Conservation (phyloP, 169 alveolate species). For the Neospora caninum region DNA sequence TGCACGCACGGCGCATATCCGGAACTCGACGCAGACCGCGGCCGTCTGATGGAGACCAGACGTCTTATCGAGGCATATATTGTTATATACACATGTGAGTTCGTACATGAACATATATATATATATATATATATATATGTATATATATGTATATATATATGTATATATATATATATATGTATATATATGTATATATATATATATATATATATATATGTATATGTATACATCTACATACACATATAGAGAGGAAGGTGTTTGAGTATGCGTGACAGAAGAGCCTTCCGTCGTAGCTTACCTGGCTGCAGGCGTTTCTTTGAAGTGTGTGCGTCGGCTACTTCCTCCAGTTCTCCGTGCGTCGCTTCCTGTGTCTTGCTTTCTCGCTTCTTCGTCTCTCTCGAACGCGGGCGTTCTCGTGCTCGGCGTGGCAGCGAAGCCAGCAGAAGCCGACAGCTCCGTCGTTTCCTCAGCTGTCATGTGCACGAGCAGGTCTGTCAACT, state of each 20-base stretch:
- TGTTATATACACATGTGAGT: too few species aligned
- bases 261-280: too few species aligned
- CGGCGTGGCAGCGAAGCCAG: neutral
- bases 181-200: neutral
- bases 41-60: too few species aligned
- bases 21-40: too few species aligned
- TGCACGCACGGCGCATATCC: too few species aligned
- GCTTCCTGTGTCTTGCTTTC: neutral
- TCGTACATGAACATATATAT: neutral
- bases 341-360: neutral
- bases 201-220: neutral
- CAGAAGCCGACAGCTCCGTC: neutral
- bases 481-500: neutral
- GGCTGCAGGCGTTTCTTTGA: neutral
- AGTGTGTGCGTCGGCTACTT: neutral
- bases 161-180: neutral
- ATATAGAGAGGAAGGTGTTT: too few species aligned
- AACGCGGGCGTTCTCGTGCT: neutral
- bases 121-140: neutral
- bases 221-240: neutral
- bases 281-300: neutral
- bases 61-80: too few species aligned
- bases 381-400: neutral
- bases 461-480: neutral
- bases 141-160: neutral